These are phyloP conservation scores for Pythium guiyangense DNA, from an alignment of 352 stramenopile genomes.

Conservation along the genomic window DNA sequence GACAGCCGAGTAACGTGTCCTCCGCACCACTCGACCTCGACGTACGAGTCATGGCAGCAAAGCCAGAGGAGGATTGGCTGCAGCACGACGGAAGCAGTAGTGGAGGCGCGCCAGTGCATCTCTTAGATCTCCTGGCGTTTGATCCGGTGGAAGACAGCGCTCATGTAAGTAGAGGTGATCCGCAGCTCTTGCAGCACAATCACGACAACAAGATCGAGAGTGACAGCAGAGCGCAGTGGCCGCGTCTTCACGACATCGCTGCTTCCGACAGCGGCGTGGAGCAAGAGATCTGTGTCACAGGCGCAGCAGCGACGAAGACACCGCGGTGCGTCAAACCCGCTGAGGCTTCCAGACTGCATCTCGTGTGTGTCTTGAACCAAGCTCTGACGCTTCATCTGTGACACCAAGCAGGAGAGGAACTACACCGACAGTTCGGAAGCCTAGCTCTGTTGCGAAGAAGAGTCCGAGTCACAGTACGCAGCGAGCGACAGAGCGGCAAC, in stretches of 20 bases:
- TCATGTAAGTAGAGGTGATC: neutral
- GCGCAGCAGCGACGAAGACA: conserved; percentile 19
- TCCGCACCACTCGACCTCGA: neutral
- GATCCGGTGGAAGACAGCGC: neutral
- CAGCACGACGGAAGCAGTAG: neutral
- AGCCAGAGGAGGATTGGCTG: neutral
- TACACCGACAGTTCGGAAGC: neutral
- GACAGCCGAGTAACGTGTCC: neutral
- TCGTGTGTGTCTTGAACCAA: no score
- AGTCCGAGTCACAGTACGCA: neutral
- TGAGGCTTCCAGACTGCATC: neutral
- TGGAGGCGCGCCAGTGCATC: neutral
- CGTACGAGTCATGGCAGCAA: neutral
- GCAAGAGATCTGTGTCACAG: conserved; percentile 22
- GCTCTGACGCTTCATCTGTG: no score
- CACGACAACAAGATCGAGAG: neutral
- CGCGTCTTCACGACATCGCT: neutral
- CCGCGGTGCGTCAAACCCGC: conserved; percentile 10
- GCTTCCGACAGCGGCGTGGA: conserved; percentile 3
- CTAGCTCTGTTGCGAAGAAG: neutral
- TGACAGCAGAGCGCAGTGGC: neutral
- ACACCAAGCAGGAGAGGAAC: no score
- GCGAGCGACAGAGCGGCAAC: neutral
- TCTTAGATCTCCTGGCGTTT: neutral
- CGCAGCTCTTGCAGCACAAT: neutral